These are phyloP conservation scores for Pyrrhoderma noxium DNA, from an alignment of 1,284 basidiomycete genomes.

Conservation along the genomic window DNA sequence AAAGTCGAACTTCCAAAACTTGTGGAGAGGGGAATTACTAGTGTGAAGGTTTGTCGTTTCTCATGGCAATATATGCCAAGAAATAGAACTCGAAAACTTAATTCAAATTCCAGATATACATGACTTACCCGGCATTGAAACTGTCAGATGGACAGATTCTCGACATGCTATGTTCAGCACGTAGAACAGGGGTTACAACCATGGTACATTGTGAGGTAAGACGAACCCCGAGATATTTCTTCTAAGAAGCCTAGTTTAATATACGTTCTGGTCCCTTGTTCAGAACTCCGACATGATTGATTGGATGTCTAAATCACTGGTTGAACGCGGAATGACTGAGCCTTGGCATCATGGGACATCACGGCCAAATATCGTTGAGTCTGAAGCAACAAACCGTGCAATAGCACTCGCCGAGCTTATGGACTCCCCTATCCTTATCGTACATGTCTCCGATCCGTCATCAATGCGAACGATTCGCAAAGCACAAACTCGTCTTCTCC, in stretches of 20 bases:
- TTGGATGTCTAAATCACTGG: slow-evolving; percentile 22
- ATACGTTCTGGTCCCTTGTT: background rate
- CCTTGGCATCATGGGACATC: slow-evolving; percentile 23
- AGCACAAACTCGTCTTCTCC: slow-evolving; percentile 22
- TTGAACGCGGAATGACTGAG: slow-evolving; percentile 22
- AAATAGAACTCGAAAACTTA: background rate
- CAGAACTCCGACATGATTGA: slow-evolving; percentile 23
- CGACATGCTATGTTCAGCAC: slow-evolving; percentile 21
- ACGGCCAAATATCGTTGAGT: slow-evolving; percentile 23
- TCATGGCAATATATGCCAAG: background rate
- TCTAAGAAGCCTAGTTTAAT: background rate
- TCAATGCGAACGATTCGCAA: slow-evolving; percentile 20
- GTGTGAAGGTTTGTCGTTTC: slow-evolving; percentile 20
- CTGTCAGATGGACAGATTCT: slow-evolving; percentile 22
- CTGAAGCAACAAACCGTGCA: slow-evolving; percentile 22
- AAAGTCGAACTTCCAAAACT: slow-evolving; percentile 22
- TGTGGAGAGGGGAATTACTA: slow-evolving; percentile 23
- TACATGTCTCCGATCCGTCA: slow-evolving; percentile 21
- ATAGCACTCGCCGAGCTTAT: slow-evolving; percentile 25
- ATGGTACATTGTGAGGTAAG: slow-evolving; percentile 20
- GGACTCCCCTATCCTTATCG: slow-evolving; percentile 23
- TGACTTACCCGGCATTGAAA: slow-evolving; percentile 22
- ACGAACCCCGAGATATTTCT: background rate
- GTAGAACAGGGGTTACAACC: slow-evolving; percentile 22
- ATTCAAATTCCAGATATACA: slow-evolving; percentile 15